Evolutionary conservation across 257 asterid genomes (phyloP).

Genomic region (Solanum pinnatisectum): DNA sequence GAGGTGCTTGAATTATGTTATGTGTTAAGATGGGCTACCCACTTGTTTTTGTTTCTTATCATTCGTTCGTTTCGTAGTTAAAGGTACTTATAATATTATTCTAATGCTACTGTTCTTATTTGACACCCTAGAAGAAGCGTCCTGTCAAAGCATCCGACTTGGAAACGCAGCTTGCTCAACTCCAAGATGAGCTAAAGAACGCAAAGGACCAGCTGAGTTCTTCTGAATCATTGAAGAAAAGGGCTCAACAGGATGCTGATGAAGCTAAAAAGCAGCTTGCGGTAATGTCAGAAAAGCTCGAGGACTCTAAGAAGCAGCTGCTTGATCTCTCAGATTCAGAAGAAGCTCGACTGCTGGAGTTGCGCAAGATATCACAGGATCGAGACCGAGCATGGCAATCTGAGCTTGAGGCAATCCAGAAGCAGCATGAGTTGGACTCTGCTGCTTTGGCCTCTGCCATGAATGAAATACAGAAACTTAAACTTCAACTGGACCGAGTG

Average conservation of each 20-base stretch:
- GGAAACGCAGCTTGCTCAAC: constrained; percentile 61
- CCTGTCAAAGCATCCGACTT: constrained; percentile 38
- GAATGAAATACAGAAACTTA: constrained; percentile 73
- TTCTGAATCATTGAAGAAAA: constrained; percentile 57
- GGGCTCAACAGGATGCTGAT: constrained; percentile 61
- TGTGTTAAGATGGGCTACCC: background rate
- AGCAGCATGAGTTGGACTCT: constrained; percentile 74
- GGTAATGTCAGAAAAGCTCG: constrained; percentile 47
- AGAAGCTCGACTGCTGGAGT: constrained; percentile 64
- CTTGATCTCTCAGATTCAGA: constrained; percentile 62
- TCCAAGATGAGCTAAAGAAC: constrained; percentile 66
- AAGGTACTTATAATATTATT: background rate
- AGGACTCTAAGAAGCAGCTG: constrained; percentile 58
- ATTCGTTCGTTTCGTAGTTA: background rate
- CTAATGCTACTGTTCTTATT: background rate
- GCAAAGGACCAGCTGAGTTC: constrained; percentile 64
- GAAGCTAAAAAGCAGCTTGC: constrained; percentile 56
- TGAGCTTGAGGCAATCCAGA: constrained; percentile 67
- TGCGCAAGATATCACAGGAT: constrained; percentile 75
- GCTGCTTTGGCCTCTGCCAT: constrained; percentile 59
- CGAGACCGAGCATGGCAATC: constrained; percentile 78
- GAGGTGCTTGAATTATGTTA: constrained; percentile 36
- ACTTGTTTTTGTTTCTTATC: background rate
- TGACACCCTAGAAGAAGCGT: constrained; percentile 44
- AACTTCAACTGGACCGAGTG: constrained; percentile 41